These are phyloP conservation scores for Pyrenula massariospora DNA, from an alignment of 495 filamentous ascomycete species.

Conservation along the genomic window DNA sequence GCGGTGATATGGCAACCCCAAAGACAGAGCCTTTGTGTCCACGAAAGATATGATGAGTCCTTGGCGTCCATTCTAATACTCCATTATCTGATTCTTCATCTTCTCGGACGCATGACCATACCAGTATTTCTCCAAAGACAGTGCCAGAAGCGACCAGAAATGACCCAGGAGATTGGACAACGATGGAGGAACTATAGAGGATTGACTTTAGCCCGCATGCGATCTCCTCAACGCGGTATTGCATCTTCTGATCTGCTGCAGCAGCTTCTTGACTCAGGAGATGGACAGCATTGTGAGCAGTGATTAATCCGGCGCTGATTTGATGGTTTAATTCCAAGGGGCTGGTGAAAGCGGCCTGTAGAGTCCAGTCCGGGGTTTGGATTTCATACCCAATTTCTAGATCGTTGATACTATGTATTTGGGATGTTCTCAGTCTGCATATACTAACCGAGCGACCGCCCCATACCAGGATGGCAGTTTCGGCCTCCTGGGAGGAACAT, in stretches of 20 bases:
- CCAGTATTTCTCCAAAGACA: slow-evolving; percentile 82
- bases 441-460: slow-evolving; percentile 29
- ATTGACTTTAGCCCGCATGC: slow-evolving; percentile 69
- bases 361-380: slow-evolving; percentile 66
- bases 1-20: slow-evolving; percentile 64
- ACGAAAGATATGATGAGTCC: slow-evolving; percentile 59
- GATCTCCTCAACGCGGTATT: slow-evolving; percentile 24
- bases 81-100: slow-evolving; percentile 1
- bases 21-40: slow-evolving; percentile 95
- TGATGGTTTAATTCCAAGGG: slow-evolving; percentile 12
- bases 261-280: slow-evolving; percentile 21
- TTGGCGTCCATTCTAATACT: slow-evolving; percentile 1
- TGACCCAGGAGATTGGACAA: slow-evolving; percentile 38
- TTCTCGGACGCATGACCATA: slow-evolving; percentile 61
- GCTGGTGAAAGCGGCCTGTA: slow-evolving; percentile 34
- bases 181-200: slow-evolving; percentile 72
- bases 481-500: slow-evolving; percentile 3
- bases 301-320: slow-evolving; percentile 39
- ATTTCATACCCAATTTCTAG: slow-evolving; percentile 9
- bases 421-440: neutral
- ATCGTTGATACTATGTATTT: neutral
- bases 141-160: slow-evolving; percentile 79
- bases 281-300: slow-evolving; percentile 73
- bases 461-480: slow-evolving; percentile 37
- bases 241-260: slow-evolving; percentile 5